These are phyloP conservation scores for Colletotrichum zoysiae DNA, from an alignment of 2,329 filamentous ascomycete genomes.

Conservation along the genomic window DNA sequence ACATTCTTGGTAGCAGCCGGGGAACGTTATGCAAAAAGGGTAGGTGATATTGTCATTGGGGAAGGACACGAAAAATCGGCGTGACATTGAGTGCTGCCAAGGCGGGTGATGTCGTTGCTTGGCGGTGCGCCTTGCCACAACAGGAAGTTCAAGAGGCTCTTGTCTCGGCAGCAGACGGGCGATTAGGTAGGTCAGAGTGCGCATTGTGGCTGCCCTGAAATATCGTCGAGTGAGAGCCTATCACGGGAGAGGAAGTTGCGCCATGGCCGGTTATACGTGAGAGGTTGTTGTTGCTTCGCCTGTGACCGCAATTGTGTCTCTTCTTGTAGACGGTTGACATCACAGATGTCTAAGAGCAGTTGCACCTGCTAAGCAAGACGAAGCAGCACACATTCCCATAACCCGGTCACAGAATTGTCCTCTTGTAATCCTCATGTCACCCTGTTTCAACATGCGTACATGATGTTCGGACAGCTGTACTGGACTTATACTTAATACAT, in stretches of 20 bases:
- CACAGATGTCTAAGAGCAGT: background rate
- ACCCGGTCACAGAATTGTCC: no score
- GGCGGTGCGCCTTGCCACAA: slow-evolving; percentile 19
- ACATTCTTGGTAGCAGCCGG: background rate
- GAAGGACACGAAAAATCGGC: background rate
- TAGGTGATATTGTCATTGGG: slow-evolving; percentile 28
- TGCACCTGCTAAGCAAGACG: background rate
- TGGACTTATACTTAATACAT: background rate
- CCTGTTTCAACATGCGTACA: no score
- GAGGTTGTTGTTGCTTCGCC: background rate
- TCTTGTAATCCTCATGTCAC: background rate
- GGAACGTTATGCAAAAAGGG: slow-evolving; percentile 7
- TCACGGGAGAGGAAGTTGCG: background rate
- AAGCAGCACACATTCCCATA: background rate
- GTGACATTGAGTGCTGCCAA: slow-evolving; percentile 28
- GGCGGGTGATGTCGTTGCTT: slow-evolving; percentile 23
- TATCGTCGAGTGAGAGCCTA: no score
- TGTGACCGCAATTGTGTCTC: background rate
- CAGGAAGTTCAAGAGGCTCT: slow-evolving; percentile 19
- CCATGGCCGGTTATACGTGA: background rate
- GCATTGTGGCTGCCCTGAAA: fast-evolving
- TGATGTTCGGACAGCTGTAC: background rate
- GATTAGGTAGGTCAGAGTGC: background rate
- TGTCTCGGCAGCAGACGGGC: background rate
- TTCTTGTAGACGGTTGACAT: background rate